phyloP scores from a whole-genome alignment of 495 filamentous ascomycete species.

The Xylona heveae region DNA sequence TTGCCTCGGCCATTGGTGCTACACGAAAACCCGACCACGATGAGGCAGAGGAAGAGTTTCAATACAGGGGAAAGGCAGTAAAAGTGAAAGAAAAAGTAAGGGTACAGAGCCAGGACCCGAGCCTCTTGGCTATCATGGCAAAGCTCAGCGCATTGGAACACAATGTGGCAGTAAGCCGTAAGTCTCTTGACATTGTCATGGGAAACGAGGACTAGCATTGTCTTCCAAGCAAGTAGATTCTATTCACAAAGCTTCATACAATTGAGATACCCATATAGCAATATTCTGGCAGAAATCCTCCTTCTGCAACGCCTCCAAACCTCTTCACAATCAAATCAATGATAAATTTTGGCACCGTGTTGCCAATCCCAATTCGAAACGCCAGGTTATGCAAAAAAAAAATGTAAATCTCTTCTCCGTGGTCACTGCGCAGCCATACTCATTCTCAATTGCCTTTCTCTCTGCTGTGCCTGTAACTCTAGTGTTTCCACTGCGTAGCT shows the following conservation, averaged over 20 bases:
- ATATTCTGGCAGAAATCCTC: too few relatives aligned
- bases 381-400: too few relatives aligned
- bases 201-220: slow-evolving; percentile 26
- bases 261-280: too few relatives aligned
- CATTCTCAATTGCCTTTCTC: slow-evolving; percentile 57
- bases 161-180: slow-evolving; percentile 40
- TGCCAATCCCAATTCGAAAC: too few relatives aligned
- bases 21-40: slow-evolving; percentile 30
- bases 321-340: too few relatives aligned
- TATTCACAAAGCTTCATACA: too few relatives aligned
- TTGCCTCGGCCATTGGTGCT: slow-evolving; percentile 35
- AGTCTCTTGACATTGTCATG: slow-evolving; percentile 65
- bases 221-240: too few relatives aligned
- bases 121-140: slow-evolving; percentile 63
- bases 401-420: neutral
- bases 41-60: slow-evolving; percentile 55
- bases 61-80: slow-evolving; percentile 42
- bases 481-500: slow-evolving; percentile 57
- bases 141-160: slow-evolving; percentile 72
- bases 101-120: slow-evolving; percentile 83
- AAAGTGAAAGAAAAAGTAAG: slow-evolving; percentile 74
- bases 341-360: too few relatives aligned
- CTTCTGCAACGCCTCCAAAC: too few relatives aligned
- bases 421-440: slow-evolving; percentile 28
- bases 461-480: slow-evolving; percentile 31